phyloP scores from a whole-genome alignment of 139 green algal genomes.

The Chlorella sp. region DNA sequence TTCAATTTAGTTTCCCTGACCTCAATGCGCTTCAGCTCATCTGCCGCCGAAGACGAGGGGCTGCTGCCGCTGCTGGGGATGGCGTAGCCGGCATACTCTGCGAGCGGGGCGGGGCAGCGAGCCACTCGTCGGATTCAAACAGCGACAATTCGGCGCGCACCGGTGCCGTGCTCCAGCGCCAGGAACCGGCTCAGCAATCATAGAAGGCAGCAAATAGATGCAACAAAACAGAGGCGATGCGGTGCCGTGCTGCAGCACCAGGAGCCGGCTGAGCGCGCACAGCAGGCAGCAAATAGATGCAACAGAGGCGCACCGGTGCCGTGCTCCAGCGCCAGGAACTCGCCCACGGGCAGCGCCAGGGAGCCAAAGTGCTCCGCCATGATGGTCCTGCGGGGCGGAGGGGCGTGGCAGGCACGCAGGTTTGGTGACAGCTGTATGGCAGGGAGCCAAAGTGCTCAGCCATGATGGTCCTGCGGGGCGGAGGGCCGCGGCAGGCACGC shows the following conservation, averaged over 20 bases:
- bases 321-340: conserved; percentile 87
- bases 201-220: no score
- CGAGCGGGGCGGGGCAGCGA: background rate
- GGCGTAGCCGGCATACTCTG: conserved; percentile 55
- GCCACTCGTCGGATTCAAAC: no score
- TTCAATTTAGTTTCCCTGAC: no score
- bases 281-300: background rate
- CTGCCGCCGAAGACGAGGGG: background rate
- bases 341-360: conserved; percentile 82
- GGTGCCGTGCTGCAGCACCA: conserved; percentile 81
- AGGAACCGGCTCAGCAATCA: no score
- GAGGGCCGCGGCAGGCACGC: no score
- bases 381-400: conserved; percentile 50
- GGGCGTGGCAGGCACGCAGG: no score
- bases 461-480: conserved; percentile 44
- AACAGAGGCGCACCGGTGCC: conserved; percentile 58
- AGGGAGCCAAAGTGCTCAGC: conserved; percentile 65
- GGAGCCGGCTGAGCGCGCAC: no score
- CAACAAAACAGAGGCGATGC: conserved; percentile 69
- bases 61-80: conserved; percentile 46
- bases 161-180: conserved; percentile 79
- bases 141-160: no score
- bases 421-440: no score
- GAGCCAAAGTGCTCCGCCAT: conserved; percentile 71
- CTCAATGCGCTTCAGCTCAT: conserved; percentile 40